A percentile compares a stretch with the other conserved stretches of the same genome.
Evolutionary conservation across 108 stramenopile species (phyloP).

Genomic region (Chaetoceros tenuissimus): DNA sequence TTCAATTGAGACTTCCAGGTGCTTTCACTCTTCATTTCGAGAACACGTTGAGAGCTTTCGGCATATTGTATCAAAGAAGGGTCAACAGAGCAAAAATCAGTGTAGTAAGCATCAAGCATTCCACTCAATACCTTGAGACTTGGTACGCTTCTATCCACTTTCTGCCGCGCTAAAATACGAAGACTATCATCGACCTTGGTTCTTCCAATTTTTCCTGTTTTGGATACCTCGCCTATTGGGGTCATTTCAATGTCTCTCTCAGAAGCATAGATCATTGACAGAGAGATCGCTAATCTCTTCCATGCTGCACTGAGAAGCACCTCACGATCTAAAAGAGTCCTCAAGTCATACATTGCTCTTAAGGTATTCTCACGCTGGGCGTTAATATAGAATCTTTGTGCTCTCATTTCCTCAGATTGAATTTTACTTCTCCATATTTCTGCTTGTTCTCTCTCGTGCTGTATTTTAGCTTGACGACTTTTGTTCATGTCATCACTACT

Average conservation of each 20-base stretch:
- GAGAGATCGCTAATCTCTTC: slow-evolving; percentile 57
- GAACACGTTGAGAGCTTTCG: background rate
- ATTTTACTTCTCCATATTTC: too few species aligned
- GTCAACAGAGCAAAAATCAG: slow-evolving; percentile 61
- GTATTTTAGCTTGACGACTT: background rate
- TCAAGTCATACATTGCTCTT: slow-evolving; percentile 36
- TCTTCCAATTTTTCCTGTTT: slow-evolving; percentile 53
- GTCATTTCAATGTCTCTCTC: slow-evolving; percentile 70
- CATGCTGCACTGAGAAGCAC: slow-evolving; percentile 46
- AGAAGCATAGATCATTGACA: slow-evolving; percentile 65
- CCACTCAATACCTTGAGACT: slow-evolving; percentile 27
- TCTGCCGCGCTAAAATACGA: slow-evolving; percentile 45
- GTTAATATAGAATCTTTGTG: slow-evolving; percentile 49
- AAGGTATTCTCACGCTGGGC: slow-evolving; percentile 41
- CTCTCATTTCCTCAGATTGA: slow-evolving; percentile 47
- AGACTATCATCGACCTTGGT: slow-evolving; percentile 53
- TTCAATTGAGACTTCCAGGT: slow-evolving; percentile 16
- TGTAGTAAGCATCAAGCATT: slow-evolving; percentile 62
- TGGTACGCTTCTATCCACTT: slow-evolving; percentile 52
- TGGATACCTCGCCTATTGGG: slow-evolving; percentile 29
- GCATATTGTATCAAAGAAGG: slow-evolving; percentile 53
- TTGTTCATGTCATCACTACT: background rate
- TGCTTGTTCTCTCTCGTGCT: too few species aligned
- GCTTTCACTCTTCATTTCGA: slow-evolving; percentile 3
- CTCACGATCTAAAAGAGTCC: slow-evolving; percentile 47